phyloP scores from a whole-genome alignment of 805 yeast genomes.

The Kazachstania africana region DNA sequence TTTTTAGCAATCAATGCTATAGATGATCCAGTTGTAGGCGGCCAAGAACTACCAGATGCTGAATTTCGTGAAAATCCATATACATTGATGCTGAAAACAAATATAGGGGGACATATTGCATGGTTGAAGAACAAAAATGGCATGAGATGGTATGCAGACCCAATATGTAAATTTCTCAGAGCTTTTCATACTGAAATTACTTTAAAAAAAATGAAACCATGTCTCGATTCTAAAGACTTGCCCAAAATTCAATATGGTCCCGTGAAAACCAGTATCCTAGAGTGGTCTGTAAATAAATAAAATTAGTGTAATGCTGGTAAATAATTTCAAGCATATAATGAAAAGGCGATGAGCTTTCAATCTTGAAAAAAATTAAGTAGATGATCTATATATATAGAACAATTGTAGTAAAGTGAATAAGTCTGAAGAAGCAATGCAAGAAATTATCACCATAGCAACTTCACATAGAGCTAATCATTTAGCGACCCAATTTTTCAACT shows the following conservation, averaged over 20 bases:
- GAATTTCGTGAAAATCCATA: constrained; percentile 49
- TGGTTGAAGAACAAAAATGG: constrained; percentile 49
- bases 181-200: constrained; percentile 25
- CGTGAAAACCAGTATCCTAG: constrained; percentile 10
- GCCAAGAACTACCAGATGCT: constrained; percentile 34
- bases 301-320: background rate
- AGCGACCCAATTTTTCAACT: constrained; percentile 70
- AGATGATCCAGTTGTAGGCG: constrained; percentile 69
- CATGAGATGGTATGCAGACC: constrained; percentile 54
- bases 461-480: constrained; percentile 69
- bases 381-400: too few relatives aligned
- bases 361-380: too few relatives aligned
- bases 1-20: constrained; percentile 47
- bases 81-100: constrained; percentile 44
- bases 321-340: too few relatives aligned
- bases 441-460: constrained; percentile 57
- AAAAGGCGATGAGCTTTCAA: background rate
- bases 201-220: constrained; percentile 10
- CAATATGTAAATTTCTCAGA: constrained; percentile 34
- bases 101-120: constrained; percentile 75
- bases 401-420: too few relatives aligned
- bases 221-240: constrained; percentile 4
- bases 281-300: background rate
- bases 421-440: too few relatives aligned
- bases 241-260: constrained; percentile 8